Evolutionary conservation across 768 basidiomycete genomes (phyloP), one percentile per base, ranked within the genome.

Genomic region (Leccinum uliginosum): DNA sequence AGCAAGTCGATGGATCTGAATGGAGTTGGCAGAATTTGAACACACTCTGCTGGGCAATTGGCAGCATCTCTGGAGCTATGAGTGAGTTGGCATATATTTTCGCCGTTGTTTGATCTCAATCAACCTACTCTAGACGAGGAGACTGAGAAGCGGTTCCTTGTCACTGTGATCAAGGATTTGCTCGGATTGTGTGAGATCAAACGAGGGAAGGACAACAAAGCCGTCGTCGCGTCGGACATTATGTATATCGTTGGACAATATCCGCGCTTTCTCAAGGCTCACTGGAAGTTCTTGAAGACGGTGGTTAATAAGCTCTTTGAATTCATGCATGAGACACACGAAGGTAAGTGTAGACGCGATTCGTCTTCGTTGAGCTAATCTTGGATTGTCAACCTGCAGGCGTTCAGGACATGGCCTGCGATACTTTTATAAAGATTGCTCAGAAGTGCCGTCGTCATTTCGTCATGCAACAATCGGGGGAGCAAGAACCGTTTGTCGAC

Each of bases 201-300:
- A 75, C 89, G 95, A 51, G 97, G 97, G 38, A 98, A 99, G 74
- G 97, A 98, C 76, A 98, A 99, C 83, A 99, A 99, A 71, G 97
- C 97, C 4, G 94, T 98, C 60, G 96, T 98, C 63, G 92, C 92
- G 8, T 93, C 91, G 26, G 89, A 93, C 66, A 93, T 93, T 71
- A 93, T 93, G 91, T 99, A 99, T 72, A 99, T 98, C 67, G 97
- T 99, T 61, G 97, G 97, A 50, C 97, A 99, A 75, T 99, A 99
- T 69, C 97, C 97, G 46, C 87, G 97, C 34, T 99, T 98, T 85
- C 84, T 99, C 67, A 98, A 98, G 73, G 97, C 97, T 17, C 97
- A 99, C 72, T 99, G 97, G 97, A 99, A 98, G 76, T 99, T 99
- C 83, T 77, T 99, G 69, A 99, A 99, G 80, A 98, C 97, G 2